phyloP scores from a whole-genome alignment of 495 filamentous ascomycete species.

The Echria macrotheca region DNA sequence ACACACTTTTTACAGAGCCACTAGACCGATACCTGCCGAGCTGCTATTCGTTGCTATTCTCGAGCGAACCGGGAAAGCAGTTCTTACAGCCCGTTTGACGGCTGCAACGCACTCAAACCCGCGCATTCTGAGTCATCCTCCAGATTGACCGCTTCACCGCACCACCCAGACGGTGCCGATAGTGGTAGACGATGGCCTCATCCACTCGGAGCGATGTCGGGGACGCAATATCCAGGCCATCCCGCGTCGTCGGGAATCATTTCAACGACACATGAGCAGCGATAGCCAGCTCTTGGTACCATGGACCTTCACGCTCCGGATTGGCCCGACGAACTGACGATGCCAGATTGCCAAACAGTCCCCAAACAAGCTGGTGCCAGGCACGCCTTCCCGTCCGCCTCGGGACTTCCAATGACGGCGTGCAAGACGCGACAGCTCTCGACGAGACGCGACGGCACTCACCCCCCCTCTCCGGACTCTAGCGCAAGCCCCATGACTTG shows the following conservation, averaged over 20 bases:
- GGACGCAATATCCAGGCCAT: conserved; percentile 13
- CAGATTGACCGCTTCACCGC: background rate
- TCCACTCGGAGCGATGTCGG: conserved; percentile 13
- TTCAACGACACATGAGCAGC: conserved; percentile 8
- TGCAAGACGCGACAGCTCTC: conserved; percentile 4
- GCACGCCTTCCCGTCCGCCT: conserved; percentile 5
- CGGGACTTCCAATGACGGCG: conserved; percentile 12
- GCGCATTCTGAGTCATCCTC: conserved; percentile 10
- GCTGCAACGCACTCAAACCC: conserved; percentile 8
- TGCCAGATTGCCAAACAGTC: conserved; percentile 15
- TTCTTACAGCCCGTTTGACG: too few relatives aligned
- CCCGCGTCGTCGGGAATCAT: conserved; percentile 6
- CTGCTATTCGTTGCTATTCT: too few relatives aligned
- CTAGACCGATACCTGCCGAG: conserved; percentile 18
- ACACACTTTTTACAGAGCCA: too few relatives aligned
- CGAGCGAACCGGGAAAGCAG: background rate
- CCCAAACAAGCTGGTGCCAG: conserved; percentile 12
- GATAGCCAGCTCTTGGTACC: conserved; percentile 12
- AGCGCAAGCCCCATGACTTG: background rate
- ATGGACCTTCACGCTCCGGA: conserved; percentile 12
- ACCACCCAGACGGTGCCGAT: background rate
- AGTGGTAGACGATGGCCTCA: background rate
- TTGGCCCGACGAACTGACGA: conserved; percentile 13
- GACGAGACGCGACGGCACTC: background rate
- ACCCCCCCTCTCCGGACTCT: background rate